phyloP scores from a whole-genome alignment of 106 monocot species.

The Dioscorea alata region DNA sequence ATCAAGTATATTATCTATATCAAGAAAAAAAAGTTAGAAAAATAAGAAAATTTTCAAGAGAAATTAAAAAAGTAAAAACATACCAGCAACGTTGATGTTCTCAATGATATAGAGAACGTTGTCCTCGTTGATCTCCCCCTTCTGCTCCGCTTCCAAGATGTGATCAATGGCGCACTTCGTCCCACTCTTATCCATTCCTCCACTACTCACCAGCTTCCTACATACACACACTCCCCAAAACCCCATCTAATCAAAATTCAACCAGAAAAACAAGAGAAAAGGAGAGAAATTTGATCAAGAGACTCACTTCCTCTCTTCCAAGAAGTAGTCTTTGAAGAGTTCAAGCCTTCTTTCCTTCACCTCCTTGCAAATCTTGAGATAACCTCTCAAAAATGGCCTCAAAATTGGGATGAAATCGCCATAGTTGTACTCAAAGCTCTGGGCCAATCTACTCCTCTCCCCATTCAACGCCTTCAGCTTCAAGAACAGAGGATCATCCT shows the following conservation, averaged over 20 bases:
- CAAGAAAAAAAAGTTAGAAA: too few species aligned
- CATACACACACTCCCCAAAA: too few species aligned
- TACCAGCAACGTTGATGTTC: constrained; percentile 63
- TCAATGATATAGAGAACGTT: constrained; percentile 65
- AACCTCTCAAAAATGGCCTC: constrained; percentile 40
- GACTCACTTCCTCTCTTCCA: constrained; percentile 53
- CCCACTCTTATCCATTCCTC: too few species aligned
- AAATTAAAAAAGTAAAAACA: not conserved
- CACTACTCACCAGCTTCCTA: too few species aligned
- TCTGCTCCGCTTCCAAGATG: constrained; percentile 49
- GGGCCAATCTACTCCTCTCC: constrained; percentile 49
- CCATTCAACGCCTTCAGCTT: constrained; percentile 31
- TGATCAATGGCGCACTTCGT: constrained; percentile 40
- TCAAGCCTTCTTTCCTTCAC: constrained; percentile 29
- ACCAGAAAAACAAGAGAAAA: too few species aligned
- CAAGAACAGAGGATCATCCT: constrained; percentile 48
- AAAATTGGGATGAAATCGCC: constrained; percentile 57
- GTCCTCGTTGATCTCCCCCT: constrained; percentile 59
- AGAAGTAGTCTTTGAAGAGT: constrained; percentile 50
- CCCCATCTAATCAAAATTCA: too few species aligned
- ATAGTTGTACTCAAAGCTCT: constrained; percentile 73
- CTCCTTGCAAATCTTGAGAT: constrained; percentile 56
- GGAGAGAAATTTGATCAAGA: not conserved
- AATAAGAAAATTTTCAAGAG: not conserved
- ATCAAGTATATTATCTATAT: too few species aligned